Evolutionary conservation across 2,329 filamentous ascomycete species (phyloP).

Genomic region (Colletotrichum gigasporum): DNA sequence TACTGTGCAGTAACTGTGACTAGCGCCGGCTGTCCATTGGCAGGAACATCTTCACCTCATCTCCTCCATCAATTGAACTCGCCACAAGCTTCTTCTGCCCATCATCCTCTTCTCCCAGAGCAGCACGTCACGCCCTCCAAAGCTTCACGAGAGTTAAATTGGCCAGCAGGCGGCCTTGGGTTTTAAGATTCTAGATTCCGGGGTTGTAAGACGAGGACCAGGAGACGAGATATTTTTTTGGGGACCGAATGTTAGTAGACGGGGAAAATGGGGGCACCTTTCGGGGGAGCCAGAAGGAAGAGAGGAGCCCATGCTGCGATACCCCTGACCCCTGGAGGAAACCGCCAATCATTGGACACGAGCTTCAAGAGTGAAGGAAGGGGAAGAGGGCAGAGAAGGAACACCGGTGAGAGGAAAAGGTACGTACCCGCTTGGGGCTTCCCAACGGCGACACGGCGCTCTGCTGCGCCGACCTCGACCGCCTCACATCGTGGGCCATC

Average conservation of each 20-base stretch:
- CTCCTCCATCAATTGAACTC: no score
- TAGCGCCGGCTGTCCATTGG: no score
- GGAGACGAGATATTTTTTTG: constrained; percentile 14
- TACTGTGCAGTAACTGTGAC: neutral
- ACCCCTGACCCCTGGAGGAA: neutral
- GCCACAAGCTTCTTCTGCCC: no score
- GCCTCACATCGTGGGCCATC: no score
- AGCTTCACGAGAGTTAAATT: no score
- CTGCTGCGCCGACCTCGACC: no score
- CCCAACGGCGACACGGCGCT: neutral
- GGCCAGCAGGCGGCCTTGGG: neutral
- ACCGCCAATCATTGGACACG: no score
- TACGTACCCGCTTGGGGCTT: neutral
- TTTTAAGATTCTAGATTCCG: neutral
- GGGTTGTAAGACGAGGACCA: constrained; percentile 3
- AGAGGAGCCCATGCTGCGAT: neutral
- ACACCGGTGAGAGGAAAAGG: neutral
- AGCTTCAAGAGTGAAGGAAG: no score
- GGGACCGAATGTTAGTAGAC: constrained; percentile 5
- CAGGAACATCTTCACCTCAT: no score
- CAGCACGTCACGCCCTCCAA: neutral
- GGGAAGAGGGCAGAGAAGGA: no score
- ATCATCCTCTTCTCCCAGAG: no score
- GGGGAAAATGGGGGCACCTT: constrained; percentile 1
- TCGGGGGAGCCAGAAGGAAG: neutral